These are phyloP conservation scores for Tetraselmis striata DNA, from an alignment of 139 green algal genomes.

Conservation along the genomic window DNA sequence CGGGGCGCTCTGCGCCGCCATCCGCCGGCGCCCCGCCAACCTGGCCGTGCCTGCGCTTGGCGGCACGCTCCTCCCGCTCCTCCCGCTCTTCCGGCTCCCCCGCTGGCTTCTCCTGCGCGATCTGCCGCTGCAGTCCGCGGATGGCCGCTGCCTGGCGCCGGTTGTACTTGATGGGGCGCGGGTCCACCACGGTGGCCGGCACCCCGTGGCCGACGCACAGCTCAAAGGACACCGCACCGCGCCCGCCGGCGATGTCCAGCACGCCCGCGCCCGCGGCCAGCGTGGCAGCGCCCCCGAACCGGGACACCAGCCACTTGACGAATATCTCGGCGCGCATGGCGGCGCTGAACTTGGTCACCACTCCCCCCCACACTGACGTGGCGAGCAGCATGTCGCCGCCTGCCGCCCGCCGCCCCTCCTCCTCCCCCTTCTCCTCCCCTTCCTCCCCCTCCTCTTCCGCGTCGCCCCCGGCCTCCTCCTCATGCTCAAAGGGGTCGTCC, in stretches of 20 bases:
- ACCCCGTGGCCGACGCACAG: conserved; percentile 36
- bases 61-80: neutral
- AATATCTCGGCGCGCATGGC: neutral
- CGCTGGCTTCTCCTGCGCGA: neutral
- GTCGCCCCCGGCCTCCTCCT: too few relatives aligned
- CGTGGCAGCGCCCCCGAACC: neutral
- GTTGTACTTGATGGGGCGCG: conserved; percentile 40
- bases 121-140: neutral
- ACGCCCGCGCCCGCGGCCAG: conserved; percentile 32
- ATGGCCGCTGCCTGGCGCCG: conserved; percentile 12
- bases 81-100: neutral
- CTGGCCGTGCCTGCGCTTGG: neutral
- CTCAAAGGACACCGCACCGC: conserved; percentile 55
- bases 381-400: neutral
- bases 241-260: conserved; percentile 59
- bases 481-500: neutral
- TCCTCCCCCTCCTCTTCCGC: neutral
- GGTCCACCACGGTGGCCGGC: conserved; percentile 54
- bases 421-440: neutral
- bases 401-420: neutral
- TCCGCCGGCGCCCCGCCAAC: conserved; percentile 20
- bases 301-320: neutral
- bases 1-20: neutral
- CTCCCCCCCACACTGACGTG: too few relatives aligned
- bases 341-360: neutral